Evolutionary conservation across 73 alveolate genomes (phyloP), one percentile per base, ranked within the genome.

Genomic region (Uronychia binucleata): DNA sequence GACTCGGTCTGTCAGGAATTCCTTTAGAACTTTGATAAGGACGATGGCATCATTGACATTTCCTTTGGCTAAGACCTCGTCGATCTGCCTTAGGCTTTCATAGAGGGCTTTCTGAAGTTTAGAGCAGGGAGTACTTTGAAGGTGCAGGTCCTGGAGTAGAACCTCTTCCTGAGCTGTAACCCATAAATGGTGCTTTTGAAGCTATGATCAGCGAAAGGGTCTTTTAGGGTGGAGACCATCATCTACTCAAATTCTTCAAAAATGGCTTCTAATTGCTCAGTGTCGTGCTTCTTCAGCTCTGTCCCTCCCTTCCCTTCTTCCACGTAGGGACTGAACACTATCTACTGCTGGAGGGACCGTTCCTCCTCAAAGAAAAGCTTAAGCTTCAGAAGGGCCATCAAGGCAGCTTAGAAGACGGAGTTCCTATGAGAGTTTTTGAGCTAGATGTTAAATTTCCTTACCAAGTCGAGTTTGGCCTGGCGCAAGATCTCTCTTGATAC

Each of bases 401-500:
- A 19, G 67, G 67, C 67, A 11, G 67, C 67, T 46, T 5, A 11
- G 67, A 11, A 19, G 19, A 46, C 19, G 67, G n/a, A 46, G 19
- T 46, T 46, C 67, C 19, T 46, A 19, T 46, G 67, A 5, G 67
- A 46, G 67, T 46, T 46, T 46, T 46, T 46, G 67, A 46, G 67
- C 67, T 46, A 46, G 67, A 46, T 11, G 19, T 46, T 46, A 46
- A 46, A 46, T 19, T 11, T 11, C 5, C 5, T 46, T 46, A 46
- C 67, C 67, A 46, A 74, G 77, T 90, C 92, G 0, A 90, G 78
- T 78, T 85, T 90, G 33, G 32, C 86, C 32, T 77, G 67, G 57
- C 95, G 0, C 57, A 58, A 58, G 19, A 90, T 86, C 59, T 90
- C 95, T 34, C 59, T 25, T 33, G 89, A 85, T 14, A 90, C 78